Percentiles rank a stretch among this genome's conserved stretches.
Conservation (phyloP, 2,329 filamentous ascomycete genomes). For the Cladophialophora exuberans region DNA sequence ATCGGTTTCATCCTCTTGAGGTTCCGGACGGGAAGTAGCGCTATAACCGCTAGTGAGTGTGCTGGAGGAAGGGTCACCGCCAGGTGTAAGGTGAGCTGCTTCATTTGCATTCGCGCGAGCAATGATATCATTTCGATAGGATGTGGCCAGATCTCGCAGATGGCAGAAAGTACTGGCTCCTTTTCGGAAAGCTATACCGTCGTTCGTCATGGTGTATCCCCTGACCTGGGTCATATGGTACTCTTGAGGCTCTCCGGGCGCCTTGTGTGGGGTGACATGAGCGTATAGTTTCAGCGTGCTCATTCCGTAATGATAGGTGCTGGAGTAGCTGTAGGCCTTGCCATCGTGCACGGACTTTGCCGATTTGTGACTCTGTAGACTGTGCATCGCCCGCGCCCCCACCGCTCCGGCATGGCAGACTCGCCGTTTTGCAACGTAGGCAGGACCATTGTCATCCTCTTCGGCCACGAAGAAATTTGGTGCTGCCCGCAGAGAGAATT, state of each 20-base stretch:
- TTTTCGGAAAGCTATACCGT: slow-evolving; percentile 38
- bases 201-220: slow-evolving; percentile 36
- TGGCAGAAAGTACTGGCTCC: slow-evolving; percentile 48
- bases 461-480: slow-evolving; percentile 29
- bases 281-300: slow-evolving; percentile 45
- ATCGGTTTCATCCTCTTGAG: too few relatives aligned
- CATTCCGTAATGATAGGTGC: slow-evolving; percentile 46
- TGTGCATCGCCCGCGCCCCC: slow-evolving; percentile 29
- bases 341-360: slow-evolving; percentile 42
- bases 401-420: slow-evolving; percentile 23
- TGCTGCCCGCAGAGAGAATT: slow-evolving; percentile 31
- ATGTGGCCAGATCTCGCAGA: slow-evolving; percentile 43
- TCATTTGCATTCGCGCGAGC: slow-evolving; percentile 40
- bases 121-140: slow-evolving; percentile 44
- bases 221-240: slow-evolving; percentile 48
- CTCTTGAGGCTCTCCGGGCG: slow-evolving; percentile 35
- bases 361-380: slow-evolving; percentile 29
- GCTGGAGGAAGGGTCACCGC: too few relatives aligned
- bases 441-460: slow-evolving; percentile 19
- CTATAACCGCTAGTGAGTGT: too few relatives aligned
- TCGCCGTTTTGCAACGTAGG: slow-evolving; percentile 20
- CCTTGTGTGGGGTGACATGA: slow-evolving; percentile 40
- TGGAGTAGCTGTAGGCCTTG: slow-evolving; percentile 45
- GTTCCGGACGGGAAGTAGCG: too few relatives aligned
- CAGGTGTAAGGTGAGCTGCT: too few relatives aligned